Conservation (phyloP, 495 filamentous ascomycete genomes). For the Filosporella fistucella region DNA sequence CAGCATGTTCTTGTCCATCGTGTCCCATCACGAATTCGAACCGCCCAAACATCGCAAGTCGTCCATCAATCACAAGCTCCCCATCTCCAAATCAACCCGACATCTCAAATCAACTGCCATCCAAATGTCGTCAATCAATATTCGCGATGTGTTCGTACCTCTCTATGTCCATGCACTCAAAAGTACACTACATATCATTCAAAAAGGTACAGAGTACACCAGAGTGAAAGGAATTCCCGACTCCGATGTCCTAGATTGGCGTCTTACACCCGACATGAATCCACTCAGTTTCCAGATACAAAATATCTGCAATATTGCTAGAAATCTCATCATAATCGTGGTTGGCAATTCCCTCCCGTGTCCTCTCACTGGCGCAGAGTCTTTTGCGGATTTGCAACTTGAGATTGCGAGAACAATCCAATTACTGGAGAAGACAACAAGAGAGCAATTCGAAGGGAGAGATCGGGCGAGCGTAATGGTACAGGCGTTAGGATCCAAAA, state of each 20-base stretch:
- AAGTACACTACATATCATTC: slow-evolving; percentile 17
- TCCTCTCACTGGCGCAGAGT: background rate
- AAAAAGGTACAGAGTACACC: slow-evolving; percentile 13
- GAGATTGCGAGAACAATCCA: slow-evolving; percentile 1
- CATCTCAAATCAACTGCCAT: too few relatives aligned
- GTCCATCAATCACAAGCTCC: too few relatives aligned
- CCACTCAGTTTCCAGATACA: slow-evolving; percentile 9
- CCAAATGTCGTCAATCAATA: slow-evolving; percentile 12
- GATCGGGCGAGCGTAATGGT: slow-evolving; percentile 2
- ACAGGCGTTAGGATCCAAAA: background rate
- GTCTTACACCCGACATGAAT: slow-evolving; percentile 16
- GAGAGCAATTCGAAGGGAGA: slow-evolving; percentile 4
- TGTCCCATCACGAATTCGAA: too few relatives aligned
- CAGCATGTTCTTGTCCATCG: too few relatives aligned
- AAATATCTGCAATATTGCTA: slow-evolving; percentile 8
- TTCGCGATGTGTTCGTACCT: slow-evolving; percentile 8
- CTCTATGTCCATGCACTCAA: slow-evolving; percentile 4
- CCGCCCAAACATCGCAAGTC: too few relatives aligned
- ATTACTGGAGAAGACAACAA: slow-evolving; percentile 1
- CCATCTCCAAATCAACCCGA: too few relatives aligned
- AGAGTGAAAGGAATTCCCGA: slow-evolving; percentile 15
- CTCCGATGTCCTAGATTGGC: slow-evolving; percentile 9
- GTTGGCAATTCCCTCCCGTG: background rate
- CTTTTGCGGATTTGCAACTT: background rate
- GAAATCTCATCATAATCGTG: slow-evolving; percentile 8